Percentiles rank a stretch among this genome's conserved stretches.
These are phyloP conservation scores for Tetrapisispora fleetii DNA, from an alignment of 805 yeast species.

Conservation along the genomic window DNA sequence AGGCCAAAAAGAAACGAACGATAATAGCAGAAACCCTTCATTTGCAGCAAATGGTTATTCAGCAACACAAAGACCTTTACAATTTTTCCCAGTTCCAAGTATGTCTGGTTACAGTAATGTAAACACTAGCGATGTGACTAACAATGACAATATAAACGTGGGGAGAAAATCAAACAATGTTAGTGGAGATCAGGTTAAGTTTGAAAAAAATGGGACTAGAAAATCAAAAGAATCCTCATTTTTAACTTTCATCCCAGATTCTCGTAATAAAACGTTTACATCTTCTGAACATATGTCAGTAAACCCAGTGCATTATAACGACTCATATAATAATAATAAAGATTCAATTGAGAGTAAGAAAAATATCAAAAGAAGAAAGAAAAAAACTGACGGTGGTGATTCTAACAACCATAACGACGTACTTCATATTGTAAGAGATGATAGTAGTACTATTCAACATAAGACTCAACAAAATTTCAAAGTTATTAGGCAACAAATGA, in stretches of 20 bases:
- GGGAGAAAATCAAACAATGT: neutral
- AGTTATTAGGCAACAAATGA: conserved; percentile 12
- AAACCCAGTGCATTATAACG: neutral
- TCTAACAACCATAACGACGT: neutral
- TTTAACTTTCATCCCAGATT: conserved; percentile 15
- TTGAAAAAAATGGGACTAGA: neutral
- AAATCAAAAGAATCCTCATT: conserved; percentile 3
- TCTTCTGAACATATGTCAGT: conserved; percentile 1
- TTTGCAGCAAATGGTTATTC: conserved; percentile 13
- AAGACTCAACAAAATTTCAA: conserved; percentile 17
- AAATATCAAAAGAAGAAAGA: neutral
- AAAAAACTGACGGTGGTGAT: neutral
- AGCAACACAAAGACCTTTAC: conserved; percentile 29
- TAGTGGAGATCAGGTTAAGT: neutral
- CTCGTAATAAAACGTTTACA: conserved; percentile 6
- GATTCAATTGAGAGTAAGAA: neutral
- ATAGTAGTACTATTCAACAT: conserved; percentile 21
- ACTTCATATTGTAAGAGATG: neutral
- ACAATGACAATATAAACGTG: neutral
- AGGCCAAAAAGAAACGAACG: neutral
- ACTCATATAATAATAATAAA: neutral
- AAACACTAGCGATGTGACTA: neutral
- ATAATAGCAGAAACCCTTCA: conserved; percentile 13
- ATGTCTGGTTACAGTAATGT: conserved; percentile 6
- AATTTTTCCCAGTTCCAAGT: conserved; percentile 25